Evolutionary conservation across 192 early-diverging fungal genomes (phyloP), one percentile per base, ranked within the genome.

Genomic region (Coemansia sp.): DNA sequence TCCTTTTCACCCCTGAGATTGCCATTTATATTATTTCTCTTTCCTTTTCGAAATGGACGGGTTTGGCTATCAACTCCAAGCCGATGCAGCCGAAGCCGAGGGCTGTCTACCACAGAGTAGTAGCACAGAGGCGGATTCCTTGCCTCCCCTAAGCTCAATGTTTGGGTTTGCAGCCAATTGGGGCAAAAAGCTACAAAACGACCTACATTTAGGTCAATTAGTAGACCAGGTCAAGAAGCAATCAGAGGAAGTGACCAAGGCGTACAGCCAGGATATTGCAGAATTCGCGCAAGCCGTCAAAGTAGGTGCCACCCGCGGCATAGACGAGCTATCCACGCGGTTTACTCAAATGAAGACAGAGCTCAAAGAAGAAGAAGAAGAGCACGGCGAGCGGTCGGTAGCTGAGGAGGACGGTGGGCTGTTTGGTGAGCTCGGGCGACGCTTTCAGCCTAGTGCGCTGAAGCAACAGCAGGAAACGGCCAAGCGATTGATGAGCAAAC

Each of bases 201-300:
- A 79, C 13, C 63, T 77, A 1, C 75, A 77, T 10, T 24, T 82
- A 0, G 63, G 60, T 14, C 42, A 67, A 24, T 45, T 82, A 18
- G 79, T 82, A 21, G 71, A 70, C 68, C 67, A 77, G 53, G 67
- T 76, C 24, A 82, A 77, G 37, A 70, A 69, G 46, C 79, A 82
- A 50, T 77, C 79, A 1, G 65, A 68, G 26, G 67, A 77, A 28
- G 75, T 77, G 24, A 66, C 79, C 56, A 69, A 71, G 37, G 74
- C 75, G 33, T 82, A 82, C 57, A 62, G 59, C 42, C 75, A 82
- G 50, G 79, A 82, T 35, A 59, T 82, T 18, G 31, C 75, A 0
- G 79, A 82, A 62, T 77, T 82, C 65, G 74, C 79, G 1, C 74
- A 82, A 42, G 68, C 69, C 0, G 75, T 82, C 20, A 65, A 63